Evolutionary conservation across 148 eudicot species (phyloP).

Genomic region (Cornus florida): DNA sequence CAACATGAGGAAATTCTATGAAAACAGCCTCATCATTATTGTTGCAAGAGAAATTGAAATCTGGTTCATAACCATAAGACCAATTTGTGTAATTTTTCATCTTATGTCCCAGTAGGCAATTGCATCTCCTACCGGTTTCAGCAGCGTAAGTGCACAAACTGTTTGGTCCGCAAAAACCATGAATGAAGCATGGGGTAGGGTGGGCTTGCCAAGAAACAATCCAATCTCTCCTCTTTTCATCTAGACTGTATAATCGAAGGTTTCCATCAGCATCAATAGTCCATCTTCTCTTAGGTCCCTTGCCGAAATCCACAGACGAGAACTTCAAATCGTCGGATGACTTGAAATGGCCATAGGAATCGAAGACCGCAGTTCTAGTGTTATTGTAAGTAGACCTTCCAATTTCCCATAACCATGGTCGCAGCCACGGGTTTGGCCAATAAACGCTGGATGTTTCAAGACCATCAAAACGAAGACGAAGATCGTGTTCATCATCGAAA

Average conservation of each 20-base stretch:
- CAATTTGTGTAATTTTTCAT: slow-evolving; percentile 5
- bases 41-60: neutral
- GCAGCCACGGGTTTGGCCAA: slow-evolving; percentile 20
- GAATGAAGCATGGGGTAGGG: neutral
- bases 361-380: slow-evolving; percentile 8
- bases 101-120: slow-evolving; percentile 21
- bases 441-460: slow-evolving; percentile 21
- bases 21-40: slow-evolving; percentile 6
- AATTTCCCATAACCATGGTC: neutral
- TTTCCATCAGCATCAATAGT: slow-evolving; percentile 19
- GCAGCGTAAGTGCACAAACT: slow-evolving; percentile 16
- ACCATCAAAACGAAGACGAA: slow-evolving; percentile 15
- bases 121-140: slow-evolving; percentile 17
- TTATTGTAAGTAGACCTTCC: slow-evolving; percentile 14
- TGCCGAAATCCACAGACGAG: slow-evolving; percentile 7
- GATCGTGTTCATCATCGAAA: slow-evolving; percentile 17
- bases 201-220: slow-evolving; percentile 1
- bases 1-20: slow-evolving; percentile 10
- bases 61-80: slow-evolving; percentile 20
- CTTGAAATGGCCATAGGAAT: slow-evolving; percentile 14
- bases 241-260: slow-evolving; percentile 18
- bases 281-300: slow-evolving; percentile 16
- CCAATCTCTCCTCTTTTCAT: neutral
- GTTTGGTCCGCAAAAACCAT: slow-evolving; percentile 7
- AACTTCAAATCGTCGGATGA: slow-evolving; percentile 14